These are phyloP conservation scores for Graphiopsis chlorocephala DNA, from an alignment of 2,329 filamentous ascomycete species.

Conservation along the genomic window DNA sequence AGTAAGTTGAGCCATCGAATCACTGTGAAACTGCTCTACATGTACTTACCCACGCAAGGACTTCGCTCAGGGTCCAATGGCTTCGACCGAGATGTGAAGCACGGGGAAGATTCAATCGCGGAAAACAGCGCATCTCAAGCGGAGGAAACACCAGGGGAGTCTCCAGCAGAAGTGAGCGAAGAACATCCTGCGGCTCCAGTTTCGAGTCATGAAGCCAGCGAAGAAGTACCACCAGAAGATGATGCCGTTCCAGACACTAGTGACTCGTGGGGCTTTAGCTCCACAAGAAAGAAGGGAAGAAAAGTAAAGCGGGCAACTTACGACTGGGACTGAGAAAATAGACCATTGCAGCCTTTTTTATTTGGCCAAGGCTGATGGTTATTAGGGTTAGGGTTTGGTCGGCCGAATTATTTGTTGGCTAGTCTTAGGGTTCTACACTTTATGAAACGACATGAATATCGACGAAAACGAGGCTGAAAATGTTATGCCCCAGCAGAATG, in stretches of 20 bases:
- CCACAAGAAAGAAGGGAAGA: neutral
- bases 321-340: neutral
- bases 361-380: no score
- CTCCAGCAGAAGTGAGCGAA: neutral
- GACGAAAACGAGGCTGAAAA: no score
- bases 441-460: no score
- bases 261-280: neutral
- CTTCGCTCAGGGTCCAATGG: neutral
- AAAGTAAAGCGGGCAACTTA: neutral
- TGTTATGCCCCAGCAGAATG: no score
- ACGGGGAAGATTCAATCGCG: neutral
- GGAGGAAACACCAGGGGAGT: neutral
- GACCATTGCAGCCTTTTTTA: neutral
- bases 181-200: neutral
- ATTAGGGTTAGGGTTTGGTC: no score
- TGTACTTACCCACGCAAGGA: neutral
- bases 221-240: neutral
- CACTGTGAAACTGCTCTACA: neutral
- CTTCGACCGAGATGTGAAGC: neutral
- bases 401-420: no score
- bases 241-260: neutral
- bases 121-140: neutral
- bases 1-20: neutral
- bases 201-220: neutral
- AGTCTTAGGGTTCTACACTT: no score